Percentiles rank a stretch among this genome's conserved stretches.
Conservation (phyloP, 1,284 basidiomycete species). For the Tilletia walkeri region DNA sequence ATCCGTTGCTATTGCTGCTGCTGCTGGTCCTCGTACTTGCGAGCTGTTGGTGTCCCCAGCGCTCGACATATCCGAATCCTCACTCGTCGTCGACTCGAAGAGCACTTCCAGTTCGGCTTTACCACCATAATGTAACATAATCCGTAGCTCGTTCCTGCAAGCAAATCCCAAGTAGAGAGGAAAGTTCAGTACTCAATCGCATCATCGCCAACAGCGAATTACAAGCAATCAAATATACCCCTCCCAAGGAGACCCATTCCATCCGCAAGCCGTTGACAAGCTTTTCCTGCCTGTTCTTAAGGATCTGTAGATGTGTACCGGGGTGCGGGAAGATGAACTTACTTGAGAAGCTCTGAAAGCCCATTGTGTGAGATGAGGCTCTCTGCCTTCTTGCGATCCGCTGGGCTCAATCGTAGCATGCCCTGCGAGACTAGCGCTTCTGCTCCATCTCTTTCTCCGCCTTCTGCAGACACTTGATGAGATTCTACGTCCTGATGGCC, state of each 20-base stretch:
- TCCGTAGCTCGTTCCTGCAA: conserved; percentile 25
- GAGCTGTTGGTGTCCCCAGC: no score
- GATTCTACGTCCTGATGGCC: background rate
- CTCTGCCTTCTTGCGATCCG: conserved; percentile 32
- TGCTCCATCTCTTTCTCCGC: no score
- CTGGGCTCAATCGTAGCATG: background rate
- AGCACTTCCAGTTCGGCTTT: conserved; percentile 42
- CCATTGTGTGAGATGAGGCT: conserved; percentile 21
- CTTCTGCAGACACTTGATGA: background rate
- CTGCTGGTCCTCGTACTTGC: no score
- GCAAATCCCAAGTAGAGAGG: no score
- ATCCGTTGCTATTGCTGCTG: no score
- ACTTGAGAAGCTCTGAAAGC: background rate
- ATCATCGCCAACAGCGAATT: background rate
- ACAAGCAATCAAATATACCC: background rate
- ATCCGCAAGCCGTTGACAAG: no score
- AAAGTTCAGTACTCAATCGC: background rate
- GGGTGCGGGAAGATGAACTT: background rate
- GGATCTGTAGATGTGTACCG: no score
- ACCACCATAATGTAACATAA: conserved; percentile 33
- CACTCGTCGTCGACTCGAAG: conserved; percentile 18
- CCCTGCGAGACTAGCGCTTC: background rate
- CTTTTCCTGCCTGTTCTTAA: no score
- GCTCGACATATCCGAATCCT: no score
- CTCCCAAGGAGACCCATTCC: no score